Evolutionary conservation across 148 eudicot species (phyloP).

Genomic region (Vaccinium corymbosum): DNA sequence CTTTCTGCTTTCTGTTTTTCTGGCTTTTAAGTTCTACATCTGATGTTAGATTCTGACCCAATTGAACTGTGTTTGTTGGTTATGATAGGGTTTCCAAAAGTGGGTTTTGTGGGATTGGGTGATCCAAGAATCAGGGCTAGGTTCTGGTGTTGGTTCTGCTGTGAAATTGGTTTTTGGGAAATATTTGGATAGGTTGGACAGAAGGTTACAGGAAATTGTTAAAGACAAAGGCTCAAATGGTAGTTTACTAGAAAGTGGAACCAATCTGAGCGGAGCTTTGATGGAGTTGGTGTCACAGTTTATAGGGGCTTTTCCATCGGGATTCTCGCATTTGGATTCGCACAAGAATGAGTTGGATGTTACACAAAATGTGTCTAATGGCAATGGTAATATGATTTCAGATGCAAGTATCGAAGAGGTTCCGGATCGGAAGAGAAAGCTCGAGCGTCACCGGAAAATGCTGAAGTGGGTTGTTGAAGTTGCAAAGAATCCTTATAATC

Average conservation of each 20-base stretch:
- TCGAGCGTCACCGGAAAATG: conserved; percentile 30
- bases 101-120: conserved; percentile 51
- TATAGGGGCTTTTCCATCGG: conserved; percentile 27
- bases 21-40: too few species aligned
- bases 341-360: conserved; percentile 28
- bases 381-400: conserved; percentile 15
- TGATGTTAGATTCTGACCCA: too few species aligned
- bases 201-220: conserved; percentile 25
- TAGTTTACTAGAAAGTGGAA: too few species aligned
- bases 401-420: conserved; percentile 26
- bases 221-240: conserved; percentile 15
- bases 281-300: conserved; percentile 45
- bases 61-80: conserved; percentile 21
- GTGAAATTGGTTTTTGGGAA: conserved; percentile 53
- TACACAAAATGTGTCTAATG: conserved; percentile 9
- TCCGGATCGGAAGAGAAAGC: conserved; percentile 46
- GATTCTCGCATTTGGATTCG: conserved; percentile 24
- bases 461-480: conserved; percentile 52
- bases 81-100: conserved; percentile 39
- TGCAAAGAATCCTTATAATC: conserved; percentile 61
- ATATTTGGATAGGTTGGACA: conserved; percentile 43
- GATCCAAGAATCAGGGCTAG: conserved; percentile 44
- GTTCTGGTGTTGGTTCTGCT: conserved; percentile 36
- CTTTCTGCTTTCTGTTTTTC: too few species aligned
- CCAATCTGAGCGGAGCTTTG: conserved; percentile 14